Percentiles rank a stretch among this genome's conserved stretches.
phyloP scores from a whole-genome alignment of 1,284 basidiomycete genomes.

The Fomitopsis palustris region DNA sequence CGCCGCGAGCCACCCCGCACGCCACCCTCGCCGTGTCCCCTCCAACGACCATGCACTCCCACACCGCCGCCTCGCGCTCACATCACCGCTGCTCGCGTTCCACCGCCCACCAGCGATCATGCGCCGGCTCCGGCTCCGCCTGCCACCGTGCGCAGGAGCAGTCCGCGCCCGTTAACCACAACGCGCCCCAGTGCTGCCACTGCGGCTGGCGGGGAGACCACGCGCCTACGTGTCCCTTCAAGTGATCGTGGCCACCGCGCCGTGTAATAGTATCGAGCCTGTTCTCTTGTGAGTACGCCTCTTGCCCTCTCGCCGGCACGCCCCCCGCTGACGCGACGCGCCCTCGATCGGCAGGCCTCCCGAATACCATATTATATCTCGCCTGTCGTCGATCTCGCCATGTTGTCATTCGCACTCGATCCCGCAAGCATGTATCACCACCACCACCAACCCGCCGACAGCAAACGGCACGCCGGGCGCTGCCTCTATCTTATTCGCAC shows the following conservation, averaged over 20 bases:
- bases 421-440: constrained; percentile 26
- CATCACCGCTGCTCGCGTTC: constrained; percentile 12
- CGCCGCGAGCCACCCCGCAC: constrained; percentile 7
- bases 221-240: constrained; percentile 67
- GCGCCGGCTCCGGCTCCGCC: constrained; percentile 13
- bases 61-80: constrained; percentile 14
- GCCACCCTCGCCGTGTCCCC: constrained; percentile 3
- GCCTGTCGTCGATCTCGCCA: constrained; percentile 14
- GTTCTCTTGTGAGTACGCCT: constrained; percentile 17
- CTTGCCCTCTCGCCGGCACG: constrained; percentile 4
- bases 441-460: constrained; percentile 6
- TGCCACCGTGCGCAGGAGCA: constrained; percentile 14
- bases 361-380: constrained; percentile 16
- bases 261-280: neutral
- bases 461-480: constrained; percentile 16
- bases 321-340: constrained; percentile 17
- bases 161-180: constrained; percentile 27
- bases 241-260: constrained; percentile 17
- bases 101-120: constrained; percentile 12
- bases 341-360: constrained; percentile 9
- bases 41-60: constrained; percentile 24
- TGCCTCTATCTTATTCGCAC: constrained; percentile 20
- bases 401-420: constrained; percentile 17
- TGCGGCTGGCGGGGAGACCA: constrained; percentile 69
- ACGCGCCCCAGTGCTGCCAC: constrained; percentile 71